Conservation (phyloP, 345 rosid species). For the Camelina laxa region DNA sequence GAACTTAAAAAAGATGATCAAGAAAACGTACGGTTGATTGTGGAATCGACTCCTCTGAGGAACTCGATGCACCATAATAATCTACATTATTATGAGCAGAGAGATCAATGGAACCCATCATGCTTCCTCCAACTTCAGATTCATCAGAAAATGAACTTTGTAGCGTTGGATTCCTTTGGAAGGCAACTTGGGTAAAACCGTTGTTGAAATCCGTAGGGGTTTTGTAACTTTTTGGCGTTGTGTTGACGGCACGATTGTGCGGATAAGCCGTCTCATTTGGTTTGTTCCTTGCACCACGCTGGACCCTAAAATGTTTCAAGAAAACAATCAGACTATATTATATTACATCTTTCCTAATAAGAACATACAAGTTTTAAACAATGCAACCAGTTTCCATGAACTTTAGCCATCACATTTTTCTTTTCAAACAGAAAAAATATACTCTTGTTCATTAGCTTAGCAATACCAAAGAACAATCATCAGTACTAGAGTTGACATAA, state of each 20-base stretch:
- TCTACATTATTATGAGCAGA: slow-evolving; percentile 44
- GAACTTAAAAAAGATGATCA: neutral
- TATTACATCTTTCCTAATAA: neutral
- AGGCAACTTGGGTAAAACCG: slow-evolving; percentile 30
- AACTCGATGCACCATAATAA: slow-evolving; percentile 25
- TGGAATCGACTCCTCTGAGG: slow-evolving; percentile 39
- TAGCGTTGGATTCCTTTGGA: slow-evolving; percentile 23
- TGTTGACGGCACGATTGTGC: slow-evolving; percentile 5
- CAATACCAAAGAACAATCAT: neutral
- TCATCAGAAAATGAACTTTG: slow-evolving; percentile 37
- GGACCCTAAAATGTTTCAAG: slow-evolving; percentile 22
- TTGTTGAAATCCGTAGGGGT: slow-evolving; percentile 27
- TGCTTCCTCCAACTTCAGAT: slow-evolving; percentile 11
- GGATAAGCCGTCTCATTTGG: slow-evolving; percentile 23
- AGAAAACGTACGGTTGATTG: slow-evolving; percentile 47
- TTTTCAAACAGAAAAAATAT: neutral
- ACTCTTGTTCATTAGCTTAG: neutral
- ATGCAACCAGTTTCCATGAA: neutral
- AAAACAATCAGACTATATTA: neutral
- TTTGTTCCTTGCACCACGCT: slow-evolving; percentile 18
- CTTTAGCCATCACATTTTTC: neutral
- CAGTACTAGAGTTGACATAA: neutral
- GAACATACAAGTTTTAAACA: neutral
- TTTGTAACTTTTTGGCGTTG: slow-evolving; percentile 10
- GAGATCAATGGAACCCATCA: slow-evolving; percentile 23